phyloP scores from a whole-genome alignment of 1,284 basidiomycete species.

The Cystobasidiaceae sp. region DNA sequence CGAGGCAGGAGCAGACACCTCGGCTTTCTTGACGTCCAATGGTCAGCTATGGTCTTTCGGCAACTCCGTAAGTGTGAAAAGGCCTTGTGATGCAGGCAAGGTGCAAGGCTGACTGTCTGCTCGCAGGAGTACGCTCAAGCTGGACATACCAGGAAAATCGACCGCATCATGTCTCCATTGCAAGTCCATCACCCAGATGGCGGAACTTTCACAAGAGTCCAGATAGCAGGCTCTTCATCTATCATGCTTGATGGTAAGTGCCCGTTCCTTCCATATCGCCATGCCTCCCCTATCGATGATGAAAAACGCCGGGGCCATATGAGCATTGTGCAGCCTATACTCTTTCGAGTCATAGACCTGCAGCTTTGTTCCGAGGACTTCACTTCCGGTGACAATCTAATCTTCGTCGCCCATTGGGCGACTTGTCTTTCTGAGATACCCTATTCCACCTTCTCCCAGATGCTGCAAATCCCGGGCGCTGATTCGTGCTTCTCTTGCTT shows the following conservation, averaged over 20 bases:
- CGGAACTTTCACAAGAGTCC: slow-evolving; percentile 30
- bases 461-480: background rate
- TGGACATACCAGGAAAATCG: slow-evolving; percentile 45
- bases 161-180: slow-evolving; percentile 74
- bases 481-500: background rate
- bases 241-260: slow-evolving; percentile 38
- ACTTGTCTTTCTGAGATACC: slow-evolving; percentile 25
- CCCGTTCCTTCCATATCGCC: background rate
- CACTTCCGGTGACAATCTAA: slow-evolving; percentile 22
- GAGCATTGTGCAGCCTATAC: slow-evolving; percentile 19
- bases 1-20: slow-evolving; percentile 38
- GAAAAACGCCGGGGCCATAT: slow-evolving; percentile 42
- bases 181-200: slow-evolving; percentile 58
- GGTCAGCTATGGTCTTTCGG: slow-evolving; percentile 38
- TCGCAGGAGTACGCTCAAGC: slow-evolving; percentile 40
- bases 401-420: background rate
- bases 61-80: slow-evolving; percentile 35
- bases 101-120: background rate
- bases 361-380: slow-evolving; percentile 26
- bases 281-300: slow-evolving; percentile 8
- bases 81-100: background rate
- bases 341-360: background rate
- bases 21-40: slow-evolving; percentile 33
- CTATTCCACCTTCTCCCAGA: background rate
- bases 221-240: slow-evolving; percentile 38